Evolutionary conservation across 2,329 filamentous ascomycete species (phyloP).

Genomic region (Monosporascus sp.): DNA sequence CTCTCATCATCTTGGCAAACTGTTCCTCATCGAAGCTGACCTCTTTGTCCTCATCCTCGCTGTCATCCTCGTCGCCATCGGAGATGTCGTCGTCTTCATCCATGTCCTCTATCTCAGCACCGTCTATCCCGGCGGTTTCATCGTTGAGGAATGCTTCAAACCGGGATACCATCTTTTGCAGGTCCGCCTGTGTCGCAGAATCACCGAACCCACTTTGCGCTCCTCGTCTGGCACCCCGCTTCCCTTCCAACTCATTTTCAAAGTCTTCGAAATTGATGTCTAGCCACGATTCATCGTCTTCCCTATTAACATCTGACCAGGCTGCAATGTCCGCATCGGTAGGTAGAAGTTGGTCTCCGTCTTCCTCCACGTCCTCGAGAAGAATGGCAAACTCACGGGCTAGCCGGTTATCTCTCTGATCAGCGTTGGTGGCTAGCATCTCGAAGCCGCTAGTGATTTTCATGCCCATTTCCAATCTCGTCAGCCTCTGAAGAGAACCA

Average conservation of each 20-base stretch:
- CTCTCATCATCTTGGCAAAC: conserved; percentile 82
- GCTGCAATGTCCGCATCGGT: conserved; percentile 63
- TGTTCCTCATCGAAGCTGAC: conserved; percentile 79
- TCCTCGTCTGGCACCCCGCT: conserved; percentile 24
- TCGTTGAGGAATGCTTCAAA: conserved; percentile 91
- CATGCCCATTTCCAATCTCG: conserved; percentile 69
- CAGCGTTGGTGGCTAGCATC: conserved; percentile 67
- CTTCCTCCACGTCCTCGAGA: conserved; percentile 68
- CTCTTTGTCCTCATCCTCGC: conserved; percentile 66
- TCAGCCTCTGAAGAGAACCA: conserved; percentile 24
- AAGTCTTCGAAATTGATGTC: conserved; percentile 89
- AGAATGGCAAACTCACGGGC: conserved; percentile 73
- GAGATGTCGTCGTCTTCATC: conserved; percentile 56
- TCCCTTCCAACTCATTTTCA: conserved; percentile 67
- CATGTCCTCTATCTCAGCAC: conserved; percentile 68
- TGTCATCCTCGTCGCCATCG: conserved; percentile 46
- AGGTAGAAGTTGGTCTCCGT: conserved; percentile 63
- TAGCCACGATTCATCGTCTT: conserved; percentile 87
- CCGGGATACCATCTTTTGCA: conserved; percentile 87
- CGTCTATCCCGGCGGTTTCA: conserved; percentile 73
- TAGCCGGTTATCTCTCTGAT: conserved; percentile 61
- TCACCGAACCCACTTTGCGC: conserved; percentile 53
- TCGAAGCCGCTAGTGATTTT: conserved; percentile 89
- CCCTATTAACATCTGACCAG: conserved; percentile 58
- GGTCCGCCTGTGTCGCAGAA: conserved; percentile 62